Evolutionary conservation across 176 grass and related monocot species (phyloP).

Genomic region (Panicum miliaceum): DNA sequence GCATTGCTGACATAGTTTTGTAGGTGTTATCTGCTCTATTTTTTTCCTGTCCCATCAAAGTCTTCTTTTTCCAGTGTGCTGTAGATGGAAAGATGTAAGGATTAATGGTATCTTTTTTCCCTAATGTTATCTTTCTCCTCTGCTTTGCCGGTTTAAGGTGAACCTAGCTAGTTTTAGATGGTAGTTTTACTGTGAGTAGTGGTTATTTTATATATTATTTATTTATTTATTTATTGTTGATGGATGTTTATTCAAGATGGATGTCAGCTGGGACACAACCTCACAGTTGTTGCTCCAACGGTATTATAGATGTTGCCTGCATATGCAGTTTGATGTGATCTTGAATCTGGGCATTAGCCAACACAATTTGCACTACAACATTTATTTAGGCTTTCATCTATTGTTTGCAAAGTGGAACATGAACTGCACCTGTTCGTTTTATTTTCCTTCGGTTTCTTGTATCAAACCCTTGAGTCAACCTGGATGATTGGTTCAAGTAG

Average conservation of each 20-base stretch:
- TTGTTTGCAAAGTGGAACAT: not conserved
- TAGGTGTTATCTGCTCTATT: not conserved
- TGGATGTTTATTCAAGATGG: not conserved
- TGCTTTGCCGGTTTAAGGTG: not conserved
- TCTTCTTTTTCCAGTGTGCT: not conserved
- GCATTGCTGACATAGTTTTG: slow-evolving; percentile 9
- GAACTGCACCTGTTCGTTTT: not conserved
- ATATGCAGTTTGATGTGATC: not conserved
- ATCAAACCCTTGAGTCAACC: not conserved
- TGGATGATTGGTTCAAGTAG: not conserved
- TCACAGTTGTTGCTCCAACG: not conserved
- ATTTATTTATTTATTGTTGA: not conserved
- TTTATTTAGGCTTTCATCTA: not conserved
- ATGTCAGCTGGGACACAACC: not conserved
- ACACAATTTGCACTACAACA: not conserved
- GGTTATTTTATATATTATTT: not conserved
- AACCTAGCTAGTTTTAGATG: not conserved
- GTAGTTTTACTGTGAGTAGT: not conserved
- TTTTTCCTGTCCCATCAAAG: not conserved
- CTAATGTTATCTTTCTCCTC: not conserved
- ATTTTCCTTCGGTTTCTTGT: not conserved
- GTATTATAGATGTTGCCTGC: too few species aligned
- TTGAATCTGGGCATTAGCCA: not conserved
- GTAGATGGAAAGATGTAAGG: not conserved
- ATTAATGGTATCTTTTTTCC: not conserved